phyloP scores from a whole-genome alignment of 2,329 filamentous ascomycete species.

The Thielaviopsis punctulata region DNA sequence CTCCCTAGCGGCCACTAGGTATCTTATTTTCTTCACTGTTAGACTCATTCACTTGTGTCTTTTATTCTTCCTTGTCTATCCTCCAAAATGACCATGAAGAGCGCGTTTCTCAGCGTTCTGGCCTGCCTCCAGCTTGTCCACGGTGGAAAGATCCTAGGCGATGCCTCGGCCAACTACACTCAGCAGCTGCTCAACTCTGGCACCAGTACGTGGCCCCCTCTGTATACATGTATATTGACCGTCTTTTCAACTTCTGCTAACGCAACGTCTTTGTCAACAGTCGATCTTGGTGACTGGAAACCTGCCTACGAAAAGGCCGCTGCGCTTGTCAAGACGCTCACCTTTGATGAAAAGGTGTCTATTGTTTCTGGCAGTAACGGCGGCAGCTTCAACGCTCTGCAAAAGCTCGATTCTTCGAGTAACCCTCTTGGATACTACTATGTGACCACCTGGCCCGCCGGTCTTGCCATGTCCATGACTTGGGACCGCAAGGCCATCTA shows the following conservation, averaged over 20 bases:
- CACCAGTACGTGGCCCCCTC: constrained; percentile 9
- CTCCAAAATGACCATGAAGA: constrained; percentile 6
- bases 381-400: constrained; percentile 52
- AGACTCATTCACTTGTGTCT: neutral
- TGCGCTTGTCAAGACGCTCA: constrained; percentile 49
- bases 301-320: constrained; percentile 55
- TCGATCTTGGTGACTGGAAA: constrained; percentile 33
- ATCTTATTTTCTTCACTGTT: no score
- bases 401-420: constrained; percentile 39
- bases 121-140: constrained; percentile 12
- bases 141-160: constrained; percentile 9
- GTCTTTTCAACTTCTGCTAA: no score
- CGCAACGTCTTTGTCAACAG: neutral
- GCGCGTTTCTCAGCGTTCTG: constrained; percentile 2
- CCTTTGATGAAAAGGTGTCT: constrained; percentile 58
- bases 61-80: neutral
- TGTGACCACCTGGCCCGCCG: constrained; percentile 62
- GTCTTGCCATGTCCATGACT: constrained; percentile 60
- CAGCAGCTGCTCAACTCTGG: constrained; percentile 13
- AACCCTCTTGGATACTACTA: constrained; percentile 44
- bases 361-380: constrained; percentile 64
- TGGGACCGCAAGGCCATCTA: constrained; percentile 66
- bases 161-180: constrained; percentile 14
- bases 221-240: no score
- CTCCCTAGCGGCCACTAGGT: no score